These are phyloP conservation scores for Curvularia hawaiiensis DNA, from an alignment of 2,329 filamentous ascomycete species.

Conservation along the genomic window DNA sequence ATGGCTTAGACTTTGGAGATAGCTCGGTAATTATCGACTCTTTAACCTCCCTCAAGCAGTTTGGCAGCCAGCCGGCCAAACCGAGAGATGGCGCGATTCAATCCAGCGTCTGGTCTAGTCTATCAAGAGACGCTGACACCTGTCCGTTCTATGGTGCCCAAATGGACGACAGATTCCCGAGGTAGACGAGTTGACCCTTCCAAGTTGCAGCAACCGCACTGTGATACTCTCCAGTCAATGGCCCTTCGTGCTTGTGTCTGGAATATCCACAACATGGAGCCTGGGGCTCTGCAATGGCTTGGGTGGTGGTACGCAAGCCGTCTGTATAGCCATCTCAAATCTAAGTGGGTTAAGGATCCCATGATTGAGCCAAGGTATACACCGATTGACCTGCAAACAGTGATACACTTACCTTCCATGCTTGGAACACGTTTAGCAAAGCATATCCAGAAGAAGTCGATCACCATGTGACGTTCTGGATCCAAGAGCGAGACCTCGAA, in stretches of 20 bases:
- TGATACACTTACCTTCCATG: slow-evolving; percentile 22
- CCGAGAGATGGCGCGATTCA: slow-evolving; percentile 11
- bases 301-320: slow-evolving; percentile 25
- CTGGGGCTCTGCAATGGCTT: slow-evolving; percentile 24
- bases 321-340: slow-evolving; percentile 24
- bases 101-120: slow-evolving; percentile 23
- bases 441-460: slow-evolving; percentile 27
- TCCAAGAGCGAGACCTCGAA: slow-evolving; percentile 5
- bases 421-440: slow-evolving; percentile 24
- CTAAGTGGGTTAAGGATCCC: slow-evolving; percentile 15
- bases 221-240: slow-evolving; percentile 25
- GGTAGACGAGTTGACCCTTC: slow-evolving; percentile 21
- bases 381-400: slow-evolving; percentile 11
- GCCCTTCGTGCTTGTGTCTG: slow-evolving; percentile 26
- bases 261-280: slow-evolving; percentile 22
- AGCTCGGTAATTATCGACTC: background rate
- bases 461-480: slow-evolving; percentile 17
- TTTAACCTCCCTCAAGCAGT: background rate
- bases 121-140: slow-evolving; percentile 20
- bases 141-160: slow-evolving; percentile 26
- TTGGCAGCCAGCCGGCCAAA: background rate
- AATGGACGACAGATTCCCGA: slow-evolving; percentile 22
- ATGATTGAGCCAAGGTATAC: background rate
- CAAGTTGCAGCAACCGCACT: slow-evolving; percentile 15
- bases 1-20: background rate